phyloP scores from a whole-genome alignment of 257 asterid genomes.

The Haberlea rhodopensis region DNA sequence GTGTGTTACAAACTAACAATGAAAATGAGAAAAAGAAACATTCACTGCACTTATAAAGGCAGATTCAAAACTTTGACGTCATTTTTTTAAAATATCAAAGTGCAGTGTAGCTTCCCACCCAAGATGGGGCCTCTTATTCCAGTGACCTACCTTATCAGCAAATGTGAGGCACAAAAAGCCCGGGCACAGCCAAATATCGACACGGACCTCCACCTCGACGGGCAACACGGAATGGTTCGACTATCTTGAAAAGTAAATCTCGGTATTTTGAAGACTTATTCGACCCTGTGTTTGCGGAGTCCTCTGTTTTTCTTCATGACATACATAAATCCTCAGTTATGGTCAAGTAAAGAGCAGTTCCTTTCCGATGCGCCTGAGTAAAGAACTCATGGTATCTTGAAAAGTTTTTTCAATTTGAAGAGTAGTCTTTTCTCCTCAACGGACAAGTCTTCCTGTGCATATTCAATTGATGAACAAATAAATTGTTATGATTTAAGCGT shows the following conservation, averaged over 20 bases:
- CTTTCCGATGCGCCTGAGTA: neutral
- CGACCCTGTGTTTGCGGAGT: neutral
- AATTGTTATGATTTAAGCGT: neutral
- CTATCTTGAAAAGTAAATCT: neutral
- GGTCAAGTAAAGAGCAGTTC: neutral
- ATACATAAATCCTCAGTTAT: neutral
- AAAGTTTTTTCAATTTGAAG: conserved; percentile 69
- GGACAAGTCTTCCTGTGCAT: conserved; percentile 67
- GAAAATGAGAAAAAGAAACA: neutral
- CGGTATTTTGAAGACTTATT: neutral
- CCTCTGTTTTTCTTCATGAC: neutral
- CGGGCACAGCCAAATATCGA: neutral
- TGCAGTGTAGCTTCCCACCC: neutral
- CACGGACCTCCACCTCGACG: neutral
- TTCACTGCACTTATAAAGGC: neutral
- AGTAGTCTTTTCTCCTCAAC: conserved; percentile 68
- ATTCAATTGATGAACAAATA: neutral
- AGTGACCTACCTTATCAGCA: neutral
- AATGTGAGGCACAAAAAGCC: neutral
- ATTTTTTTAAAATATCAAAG: neutral
- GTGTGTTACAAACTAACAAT: neutral
- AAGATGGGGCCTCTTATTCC: neutral
- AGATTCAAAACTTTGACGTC: neutral
- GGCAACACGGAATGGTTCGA: neutral
- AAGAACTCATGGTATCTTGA: conserved; percentile 60